Evolutionary conservation across 306 rosid species (phyloP).

Genomic region (Casuarina cunninghamiana): DNA sequence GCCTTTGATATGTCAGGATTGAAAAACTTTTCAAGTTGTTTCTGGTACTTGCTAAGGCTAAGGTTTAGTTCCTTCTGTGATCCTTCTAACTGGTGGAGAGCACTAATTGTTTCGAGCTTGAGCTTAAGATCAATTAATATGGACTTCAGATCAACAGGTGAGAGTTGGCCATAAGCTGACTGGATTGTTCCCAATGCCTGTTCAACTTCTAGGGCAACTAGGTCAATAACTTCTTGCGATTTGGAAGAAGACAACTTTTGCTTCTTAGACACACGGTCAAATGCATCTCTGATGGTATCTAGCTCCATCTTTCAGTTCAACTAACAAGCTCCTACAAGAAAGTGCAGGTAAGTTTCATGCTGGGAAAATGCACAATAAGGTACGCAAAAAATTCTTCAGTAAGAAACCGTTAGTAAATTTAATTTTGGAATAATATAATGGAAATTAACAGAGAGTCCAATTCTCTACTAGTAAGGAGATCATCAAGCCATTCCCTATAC

Average conservation of each 20-base stretch:
- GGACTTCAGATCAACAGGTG: conserved; percentile 54
- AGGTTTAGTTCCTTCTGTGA: conserved; percentile 64
- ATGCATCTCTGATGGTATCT: conserved; percentile 73
- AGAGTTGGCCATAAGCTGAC: conserved; percentile 43
- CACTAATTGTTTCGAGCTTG: conserved; percentile 53
- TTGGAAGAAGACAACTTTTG: conserved; percentile 78
- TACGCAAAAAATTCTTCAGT: background rate
- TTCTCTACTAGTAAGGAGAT: background rate
- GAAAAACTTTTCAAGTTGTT: conserved; percentile 57
- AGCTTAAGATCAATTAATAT: conserved; percentile 57
- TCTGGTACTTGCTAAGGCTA: conserved; percentile 61
- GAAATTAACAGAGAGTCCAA: background rate
- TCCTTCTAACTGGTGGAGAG: conserved; percentile 61
- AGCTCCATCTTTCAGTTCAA: conserved; percentile 62
- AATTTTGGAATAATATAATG: background rate
- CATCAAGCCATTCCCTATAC: background rate
- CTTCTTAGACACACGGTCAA: conserved; percentile 81
- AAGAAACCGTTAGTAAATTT: background rate
- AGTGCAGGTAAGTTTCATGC: conserved; percentile 25
- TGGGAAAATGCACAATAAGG: conserved; percentile 16
- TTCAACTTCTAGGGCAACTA: conserved; percentile 66
- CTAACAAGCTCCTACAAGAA: conserved; percentile 44
- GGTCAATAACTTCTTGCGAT: conserved; percentile 73
- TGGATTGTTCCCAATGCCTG: conserved; percentile 55
- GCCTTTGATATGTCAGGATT: conserved; percentile 84